phyloP scores from a whole-genome alignment of 768 basidiomycete species.

The Amanita pseudoporphyria region DNA sequence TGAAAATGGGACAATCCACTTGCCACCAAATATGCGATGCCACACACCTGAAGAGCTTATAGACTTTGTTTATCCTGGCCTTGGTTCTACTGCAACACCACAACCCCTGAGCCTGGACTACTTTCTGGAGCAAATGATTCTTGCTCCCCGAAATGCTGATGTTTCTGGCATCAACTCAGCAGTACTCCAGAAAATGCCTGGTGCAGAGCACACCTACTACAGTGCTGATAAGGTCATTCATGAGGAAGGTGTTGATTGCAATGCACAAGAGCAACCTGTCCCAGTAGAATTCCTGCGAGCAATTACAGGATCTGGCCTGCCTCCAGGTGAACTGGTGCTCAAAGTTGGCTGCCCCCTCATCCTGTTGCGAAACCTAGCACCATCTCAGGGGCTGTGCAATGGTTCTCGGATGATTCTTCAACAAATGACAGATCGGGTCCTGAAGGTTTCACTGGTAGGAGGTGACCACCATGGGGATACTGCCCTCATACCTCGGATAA shows the following conservation, averaged over 20 bases:
- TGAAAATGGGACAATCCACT: constrained; percentile 12
- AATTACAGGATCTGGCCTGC: constrained; percentile 22
- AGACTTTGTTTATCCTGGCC: constrained; percentile 16
- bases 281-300: constrained; percentile 25
- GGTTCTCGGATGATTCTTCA: constrained; percentile 18
- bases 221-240: constrained; percentile 20
- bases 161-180: constrained; percentile 23
- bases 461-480: constrained; percentile 25
- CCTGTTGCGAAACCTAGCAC: constrained; percentile 21
- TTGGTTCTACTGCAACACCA: constrained; percentile 18
- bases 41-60: constrained; percentile 16
- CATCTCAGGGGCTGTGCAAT: constrained; percentile 20
- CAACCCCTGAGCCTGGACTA: constrained; percentile 15
- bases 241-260: constrained; percentile 13
- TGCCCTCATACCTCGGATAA: constrained; percentile 28
- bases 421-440: constrained; percentile 11
- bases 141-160: constrained; percentile 23
- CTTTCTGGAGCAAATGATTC: constrained; percentile 25
- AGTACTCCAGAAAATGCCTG: constrained; percentile 16
- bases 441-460: constrained; percentile 25
- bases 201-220: constrained; percentile 12
- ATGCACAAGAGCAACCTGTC: constrained; percentile 10
- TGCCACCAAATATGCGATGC: constrained; percentile 21
- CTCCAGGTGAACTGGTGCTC: constrained; percentile 20
- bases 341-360: constrained; percentile 24